A percentile compares a stretch with the other conserved stretches of the same genome.
Evolutionary conservation across 1,139 yeast genomes (phyloP).

Genomic region (Kurtzmaniella quercitrusa): DNA sequence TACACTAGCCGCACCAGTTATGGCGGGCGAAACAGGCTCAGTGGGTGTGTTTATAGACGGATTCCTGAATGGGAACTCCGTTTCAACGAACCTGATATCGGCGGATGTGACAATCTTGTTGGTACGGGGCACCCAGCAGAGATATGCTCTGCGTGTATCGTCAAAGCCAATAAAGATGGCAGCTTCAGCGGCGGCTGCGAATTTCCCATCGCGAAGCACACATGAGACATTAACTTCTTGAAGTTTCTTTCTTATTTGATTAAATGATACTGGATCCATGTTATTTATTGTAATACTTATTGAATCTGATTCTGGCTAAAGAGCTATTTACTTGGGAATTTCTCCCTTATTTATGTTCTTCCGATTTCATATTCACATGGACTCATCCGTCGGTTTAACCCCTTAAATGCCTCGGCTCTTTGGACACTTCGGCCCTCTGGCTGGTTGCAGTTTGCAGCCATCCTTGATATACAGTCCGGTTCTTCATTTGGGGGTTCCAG

Average conservation of each 20-base stretch:
- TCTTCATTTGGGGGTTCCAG: too few species aligned
- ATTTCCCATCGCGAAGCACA: not conserved
- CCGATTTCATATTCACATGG: not conserved
- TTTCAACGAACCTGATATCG: not conserved
- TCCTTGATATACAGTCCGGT: too few species aligned
- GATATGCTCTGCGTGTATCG: not conserved
- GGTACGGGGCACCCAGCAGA: not conserved
- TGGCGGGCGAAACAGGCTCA: not conserved
- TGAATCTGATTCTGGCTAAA: not conserved
- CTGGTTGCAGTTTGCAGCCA: too few species aligned
- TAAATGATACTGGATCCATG: not conserved
- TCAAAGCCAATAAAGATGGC: not conserved
- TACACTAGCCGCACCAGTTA: not conserved
- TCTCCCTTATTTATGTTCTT: not conserved
- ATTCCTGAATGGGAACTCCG: not conserved
- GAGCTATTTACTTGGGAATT: not conserved
- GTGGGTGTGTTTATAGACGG: not conserved
- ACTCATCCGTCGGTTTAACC: not conserved
- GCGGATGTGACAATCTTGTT: not conserved
- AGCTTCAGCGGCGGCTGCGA: not conserved
- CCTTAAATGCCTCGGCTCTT: too few species aligned
- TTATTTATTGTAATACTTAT: not conserved
- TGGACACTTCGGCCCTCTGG: too few species aligned
- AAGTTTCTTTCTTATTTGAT: not conserved
- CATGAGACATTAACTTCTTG: not conserved